Evolutionary conservation across 495 filamentous ascomycete species (phyloP), one percentile per base, ranked within the genome.

Genomic region (Bryoglossum gracile): DNA sequence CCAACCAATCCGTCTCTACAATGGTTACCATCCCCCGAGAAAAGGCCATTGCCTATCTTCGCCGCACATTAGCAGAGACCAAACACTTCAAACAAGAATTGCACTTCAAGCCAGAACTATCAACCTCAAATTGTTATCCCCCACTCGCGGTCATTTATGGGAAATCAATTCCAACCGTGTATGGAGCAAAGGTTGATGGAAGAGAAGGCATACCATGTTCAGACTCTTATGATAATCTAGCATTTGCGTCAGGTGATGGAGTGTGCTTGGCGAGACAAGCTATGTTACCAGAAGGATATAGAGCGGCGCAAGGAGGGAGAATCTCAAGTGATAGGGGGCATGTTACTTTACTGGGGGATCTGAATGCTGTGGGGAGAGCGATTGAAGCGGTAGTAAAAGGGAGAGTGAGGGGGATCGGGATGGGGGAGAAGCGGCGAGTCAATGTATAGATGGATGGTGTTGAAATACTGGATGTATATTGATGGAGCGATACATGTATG

Each of bases 211-310:
- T 96, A 53, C 79, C 80, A 44, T 76, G 78, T 30, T 65, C 77
- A 1, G 87, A 94, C 65, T 82, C 83, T 2, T 97, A 94, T 59
- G 91, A 95, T 52, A 82, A 94, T 49, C 70, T 95, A 2, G 78
- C 86, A 0, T 96, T 96, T 65, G 84, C 82, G 0, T 82, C 80
- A 28, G 91, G 91, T 0, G 91, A 97, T 62, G 91, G 91, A 0
- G 91, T 97, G 0, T 88, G 89, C 59, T 71, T 97, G 13, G 88
- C 91, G 0, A 73, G 72, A 33, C 86, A 90, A 46, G 86, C 89
- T 0, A 92, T 94, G 89, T 61, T 94, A 51, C 90, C 91, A 1
- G 64, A 70, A 4, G 89, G 89, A 0, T 97, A 96, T 61, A 74
- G 72, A 43, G 67, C 82, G 43, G 84, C 79, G 2, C 75, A 70